Percentiles rank a stretch among this genome's conserved stretches.
Evolutionary conservation across 2,329 filamentous ascomycete species (phyloP).

Genomic region (Pseudogymnoascus sp.): DNA sequence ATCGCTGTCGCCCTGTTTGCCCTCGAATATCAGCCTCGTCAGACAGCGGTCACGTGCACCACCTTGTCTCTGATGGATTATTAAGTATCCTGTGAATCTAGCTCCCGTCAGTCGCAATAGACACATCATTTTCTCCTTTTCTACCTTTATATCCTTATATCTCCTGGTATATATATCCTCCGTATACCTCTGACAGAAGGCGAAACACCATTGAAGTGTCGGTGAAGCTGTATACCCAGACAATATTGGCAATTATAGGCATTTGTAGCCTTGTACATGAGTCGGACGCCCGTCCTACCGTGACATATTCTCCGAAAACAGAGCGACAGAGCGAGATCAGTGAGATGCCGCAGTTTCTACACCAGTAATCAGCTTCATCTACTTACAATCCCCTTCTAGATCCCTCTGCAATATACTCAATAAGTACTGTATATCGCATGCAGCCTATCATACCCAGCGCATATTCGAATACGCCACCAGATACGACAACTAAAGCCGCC

Average conservation of each 20-base stretch:
- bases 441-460: neutral
- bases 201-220: neutral
- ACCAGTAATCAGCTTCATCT: neutral
- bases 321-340: neutral
- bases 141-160: neutral
- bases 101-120: neutral
- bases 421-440: neutral
- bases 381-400: neutral
- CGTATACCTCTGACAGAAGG: neutral
- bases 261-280: neutral
- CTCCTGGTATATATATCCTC: neutral
- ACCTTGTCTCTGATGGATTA: neutral
- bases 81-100: neutral
- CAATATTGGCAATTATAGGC: neutral
- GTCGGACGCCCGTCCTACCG: neutral
- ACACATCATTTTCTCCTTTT: neutral
- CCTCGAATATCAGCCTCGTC: neutral
- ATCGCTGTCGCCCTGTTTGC: neutral
- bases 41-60: neutral
- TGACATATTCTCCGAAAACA: neutral
- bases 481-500: neutral
- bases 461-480: neutral
- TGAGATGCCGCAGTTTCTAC: neutral
- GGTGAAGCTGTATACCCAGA: neutral
- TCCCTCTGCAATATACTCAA: neutral